Evolutionary conservation across 1,139 yeast species (phyloP).

Genomic region (Saccharomycopsis hybrid): DNA sequence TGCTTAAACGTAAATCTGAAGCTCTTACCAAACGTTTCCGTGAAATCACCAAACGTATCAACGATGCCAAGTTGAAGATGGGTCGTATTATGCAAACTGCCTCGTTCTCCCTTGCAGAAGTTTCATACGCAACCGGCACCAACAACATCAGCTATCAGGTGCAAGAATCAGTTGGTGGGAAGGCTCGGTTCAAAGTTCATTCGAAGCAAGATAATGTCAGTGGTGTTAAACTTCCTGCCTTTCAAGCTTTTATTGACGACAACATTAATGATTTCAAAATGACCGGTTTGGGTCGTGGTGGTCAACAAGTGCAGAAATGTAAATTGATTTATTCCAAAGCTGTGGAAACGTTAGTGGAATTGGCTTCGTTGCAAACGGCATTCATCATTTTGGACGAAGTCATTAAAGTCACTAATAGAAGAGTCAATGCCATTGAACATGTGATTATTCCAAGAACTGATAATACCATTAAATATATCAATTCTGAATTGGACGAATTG

Average conservation of each 20-base stretch:
- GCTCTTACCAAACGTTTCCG: constrained; percentile 94
- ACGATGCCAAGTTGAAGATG: constrained; percentile 95
- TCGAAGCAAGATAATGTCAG: constrained; percentile 95
- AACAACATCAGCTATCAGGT: constrained; percentile 92
- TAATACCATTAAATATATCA: constrained; percentile 87
- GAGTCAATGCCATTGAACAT: constrained; percentile 98
- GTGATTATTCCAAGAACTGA: constrained; percentile 97
- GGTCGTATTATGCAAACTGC: constrained; percentile 98
- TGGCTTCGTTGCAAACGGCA: constrained; percentile 93
- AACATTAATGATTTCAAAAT: constrained; percentile 87
- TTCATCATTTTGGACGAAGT: constrained; percentile 95
- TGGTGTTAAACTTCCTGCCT: constrained; percentile 91
- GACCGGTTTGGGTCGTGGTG: constrained; percentile 98
- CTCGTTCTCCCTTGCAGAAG: constrained; percentile 94
- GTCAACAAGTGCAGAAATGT: constrained; percentile 96
- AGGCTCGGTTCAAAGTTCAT: constrained; percentile 82
- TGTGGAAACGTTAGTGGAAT: constrained; percentile 90
- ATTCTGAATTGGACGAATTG: constrained; percentile 92
- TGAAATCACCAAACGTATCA: constrained; percentile 89
- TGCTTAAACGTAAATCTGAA: constrained; percentile 91
- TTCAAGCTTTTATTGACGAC: constrained; percentile 77
- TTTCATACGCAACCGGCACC: constrained; percentile 88
- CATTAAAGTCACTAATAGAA: constrained; percentile 92
- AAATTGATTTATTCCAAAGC: constrained; percentile 89
- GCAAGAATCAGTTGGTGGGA: constrained; percentile 77